Evolutionary conservation across 2,329 filamentous ascomycete genomes (phyloP), one percentile per base, ranked within the genome.

Genomic region (Nigrospora sphaerica): DNA sequence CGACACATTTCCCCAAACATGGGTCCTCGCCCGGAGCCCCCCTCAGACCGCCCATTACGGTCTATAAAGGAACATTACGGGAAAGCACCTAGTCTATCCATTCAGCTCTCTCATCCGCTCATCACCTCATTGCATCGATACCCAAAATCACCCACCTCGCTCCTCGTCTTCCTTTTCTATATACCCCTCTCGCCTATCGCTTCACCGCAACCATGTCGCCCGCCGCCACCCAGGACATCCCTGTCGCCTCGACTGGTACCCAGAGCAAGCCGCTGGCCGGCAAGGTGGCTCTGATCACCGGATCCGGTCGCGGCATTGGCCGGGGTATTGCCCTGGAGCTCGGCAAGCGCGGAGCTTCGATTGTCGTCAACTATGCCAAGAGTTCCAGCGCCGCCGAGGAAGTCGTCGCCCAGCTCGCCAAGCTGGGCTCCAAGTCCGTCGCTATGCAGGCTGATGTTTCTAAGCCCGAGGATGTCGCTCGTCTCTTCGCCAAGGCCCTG

Each of bases 311-410:
- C 33, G 83, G 83, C 47, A 86, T 86, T 56, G 83, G 83, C 35
- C 69, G 72, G 44, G 81, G 81, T 45, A 83, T 83, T 45, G 82
- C 83, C 52, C 71, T 85, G 45, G 81, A 85, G 65, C 79, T 86
- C 36, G 82, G 76, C 61, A 73, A 75, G 60, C 80, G 81, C 52
- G 83, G 83, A 36, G 78, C 77, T 57, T 78, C 72, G 46, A 72
- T 87, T 44, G 72, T 86, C 23, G 75, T 88, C 61, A 87, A 86
- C 71, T 87, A 87, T 64, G 68, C 74, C 46, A 75, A 74, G 43
- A 77, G 79, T 55, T 62, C 71, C 32, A 60, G 63, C 18, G 69
- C 77, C 0, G 84, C 84, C 18, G 71, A 83, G 31, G 70, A 66
- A 9, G 67, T 85, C 1, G 78, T 85, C 43, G 52, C 67, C 13